Conservation (phyloP, 2,329 filamentous ascomycete species). For the Nakataea oryzae region DNA sequence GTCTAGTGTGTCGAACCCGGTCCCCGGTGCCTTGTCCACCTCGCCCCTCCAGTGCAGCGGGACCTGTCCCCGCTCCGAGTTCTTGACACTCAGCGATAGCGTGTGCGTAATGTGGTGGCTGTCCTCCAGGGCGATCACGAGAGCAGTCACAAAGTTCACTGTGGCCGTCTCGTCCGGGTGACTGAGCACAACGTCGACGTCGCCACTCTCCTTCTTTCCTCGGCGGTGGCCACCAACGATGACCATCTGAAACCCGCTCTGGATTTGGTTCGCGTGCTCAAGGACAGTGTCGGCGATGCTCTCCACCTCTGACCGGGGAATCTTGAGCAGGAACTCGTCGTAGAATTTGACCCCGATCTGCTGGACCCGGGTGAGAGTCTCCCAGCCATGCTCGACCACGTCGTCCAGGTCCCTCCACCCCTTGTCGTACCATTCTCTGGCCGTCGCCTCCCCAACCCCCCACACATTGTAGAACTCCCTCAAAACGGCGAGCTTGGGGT, state of each 20-base stretch:
- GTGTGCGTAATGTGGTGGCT: conserved; percentile 71
- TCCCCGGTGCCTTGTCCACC: conserved; percentile 22
- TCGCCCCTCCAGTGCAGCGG: conserved; percentile 43
- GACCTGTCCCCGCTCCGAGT: conserved; percentile 61
- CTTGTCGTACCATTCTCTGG: conserved; percentile 68
- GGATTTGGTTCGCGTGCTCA: conserved; percentile 53
- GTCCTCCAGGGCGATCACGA: conserved; percentile 61
- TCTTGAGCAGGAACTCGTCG: conserved; percentile 65
- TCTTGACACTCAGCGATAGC: conserved; percentile 57
- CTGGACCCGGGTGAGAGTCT: conserved; percentile 62
- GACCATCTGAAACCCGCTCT: conserved; percentile 41
- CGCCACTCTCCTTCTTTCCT: conserved; percentile 62
- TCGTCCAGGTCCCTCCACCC: conserved; percentile 82
- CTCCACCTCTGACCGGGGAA: conserved; percentile 66
- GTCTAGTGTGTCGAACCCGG: conserved; percentile 79
- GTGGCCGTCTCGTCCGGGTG: conserved; percentile 65
- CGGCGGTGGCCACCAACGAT: conserved; percentile 76
- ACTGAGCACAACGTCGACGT: conserved; percentile 78
- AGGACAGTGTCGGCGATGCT: conserved; percentile 54
- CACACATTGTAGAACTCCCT: conserved; percentile 74
- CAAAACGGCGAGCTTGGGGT: conserved; percentile 55
- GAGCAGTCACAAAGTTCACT: conserved; percentile 55
- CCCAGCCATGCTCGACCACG: conserved; percentile 74
- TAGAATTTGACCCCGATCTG: conserved; percentile 94
- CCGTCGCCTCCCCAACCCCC: conserved; percentile 80